Evolutionary conservation across 139 green algal genomes (phyloP).

Genomic region (Ostreobium quekettii): DNA sequence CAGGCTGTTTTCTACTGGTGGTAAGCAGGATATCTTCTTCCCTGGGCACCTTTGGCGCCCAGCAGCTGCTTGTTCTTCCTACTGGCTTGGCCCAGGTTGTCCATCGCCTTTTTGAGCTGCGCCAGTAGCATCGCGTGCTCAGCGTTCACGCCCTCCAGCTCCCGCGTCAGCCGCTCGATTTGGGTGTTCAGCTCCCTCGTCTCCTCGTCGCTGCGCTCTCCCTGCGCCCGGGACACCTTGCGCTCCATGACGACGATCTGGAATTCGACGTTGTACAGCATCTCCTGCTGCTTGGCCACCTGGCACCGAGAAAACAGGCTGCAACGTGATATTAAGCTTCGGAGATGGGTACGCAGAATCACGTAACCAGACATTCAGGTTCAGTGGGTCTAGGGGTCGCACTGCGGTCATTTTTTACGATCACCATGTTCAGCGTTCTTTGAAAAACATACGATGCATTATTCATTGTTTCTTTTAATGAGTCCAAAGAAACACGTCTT

Average conservation of each 20-base stretch:
- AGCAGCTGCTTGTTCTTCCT: slow-evolving; percentile 25
- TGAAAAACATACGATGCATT: too few relatives aligned
- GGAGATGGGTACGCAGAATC: too few relatives aligned
- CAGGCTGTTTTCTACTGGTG: too few relatives aligned
- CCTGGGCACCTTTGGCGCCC: slow-evolving; percentile 18
- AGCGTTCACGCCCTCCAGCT: slow-evolving; percentile 44
- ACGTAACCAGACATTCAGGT: too few relatives aligned
- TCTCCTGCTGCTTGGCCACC: slow-evolving; percentile 68
- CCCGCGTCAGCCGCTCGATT: slow-evolving; percentile 49
- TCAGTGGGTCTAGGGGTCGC: too few relatives aligned
- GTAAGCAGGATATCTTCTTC: too few relatives aligned
- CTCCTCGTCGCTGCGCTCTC: slow-evolving; percentile 70
- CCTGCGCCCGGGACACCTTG: slow-evolving; percentile 59
- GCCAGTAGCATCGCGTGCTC: slow-evolving; percentile 60
- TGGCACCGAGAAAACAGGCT: too few relatives aligned
- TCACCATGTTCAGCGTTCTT: too few relatives aligned
- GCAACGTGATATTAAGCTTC: too few relatives aligned
- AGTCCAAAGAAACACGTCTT: too few relatives aligned
- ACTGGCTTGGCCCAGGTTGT: slow-evolving; percentile 48
- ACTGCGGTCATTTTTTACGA: too few relatives aligned
- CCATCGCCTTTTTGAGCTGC: slow-evolving; percentile 62
- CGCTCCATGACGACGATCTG: slow-evolving; percentile 65
- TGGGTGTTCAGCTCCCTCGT: slow-evolving; percentile 51
- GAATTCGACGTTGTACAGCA: slow-evolving; percentile 79
- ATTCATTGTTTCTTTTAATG: too few relatives aligned